Conservation (phyloP, 2,329 filamentous ascomycete genomes). For the Arthrinium puccinioides region DNA sequence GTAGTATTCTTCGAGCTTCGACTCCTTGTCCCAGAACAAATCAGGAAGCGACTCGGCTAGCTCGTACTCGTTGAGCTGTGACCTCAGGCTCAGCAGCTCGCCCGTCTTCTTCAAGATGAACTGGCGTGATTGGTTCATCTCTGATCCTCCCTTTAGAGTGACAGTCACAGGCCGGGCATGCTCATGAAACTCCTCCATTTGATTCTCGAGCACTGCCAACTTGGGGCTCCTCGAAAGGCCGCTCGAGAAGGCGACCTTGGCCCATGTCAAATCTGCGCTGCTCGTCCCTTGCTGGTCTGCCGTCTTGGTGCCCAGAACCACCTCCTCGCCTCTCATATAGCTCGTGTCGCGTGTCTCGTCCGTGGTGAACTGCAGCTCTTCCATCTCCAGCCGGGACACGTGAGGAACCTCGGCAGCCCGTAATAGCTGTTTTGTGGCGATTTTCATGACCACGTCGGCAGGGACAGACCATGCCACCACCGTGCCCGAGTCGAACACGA, state of each 20-base stretch:
- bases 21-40: slow-evolving; percentile 95
- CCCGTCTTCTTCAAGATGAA: slow-evolving; percentile 93
- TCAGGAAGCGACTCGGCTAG: slow-evolving; percentile 92
- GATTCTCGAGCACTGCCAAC: slow-evolving; percentile 80
- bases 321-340: slow-evolving; percentile 77
- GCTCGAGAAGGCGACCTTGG: slow-evolving; percentile 94
- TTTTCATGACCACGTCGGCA: slow-evolving; percentile 60
- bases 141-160: slow-evolving; percentile 52
- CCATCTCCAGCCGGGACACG: slow-evolving; percentile 65
- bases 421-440: slow-evolving; percentile 66
- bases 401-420: slow-evolving; percentile 72
- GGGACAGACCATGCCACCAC: slow-evolving; percentile 88
- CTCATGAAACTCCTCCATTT: slow-evolving; percentile 77
- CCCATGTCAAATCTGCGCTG: slow-evolving; percentile 58
- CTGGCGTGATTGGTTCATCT: slow-evolving; percentile 59
- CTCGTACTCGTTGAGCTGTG: slow-evolving; percentile 94
- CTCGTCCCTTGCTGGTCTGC: slow-evolving; percentile 34
- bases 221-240: slow-evolving; percentile 90
- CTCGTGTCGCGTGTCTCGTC: slow-evolving; percentile 68
- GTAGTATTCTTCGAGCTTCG: slow-evolving; percentile 90
- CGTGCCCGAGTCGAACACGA: slow-evolving; percentile 91
- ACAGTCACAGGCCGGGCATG: slow-evolving; percentile 77
- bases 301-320: slow-evolving; percentile 74
- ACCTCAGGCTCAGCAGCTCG: slow-evolving; percentile 79
- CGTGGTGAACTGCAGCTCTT: slow-evolving; percentile 81